Conservation (phyloP, 805 yeast genomes). For the Metschnikowia baotianmanensis region DNA sequence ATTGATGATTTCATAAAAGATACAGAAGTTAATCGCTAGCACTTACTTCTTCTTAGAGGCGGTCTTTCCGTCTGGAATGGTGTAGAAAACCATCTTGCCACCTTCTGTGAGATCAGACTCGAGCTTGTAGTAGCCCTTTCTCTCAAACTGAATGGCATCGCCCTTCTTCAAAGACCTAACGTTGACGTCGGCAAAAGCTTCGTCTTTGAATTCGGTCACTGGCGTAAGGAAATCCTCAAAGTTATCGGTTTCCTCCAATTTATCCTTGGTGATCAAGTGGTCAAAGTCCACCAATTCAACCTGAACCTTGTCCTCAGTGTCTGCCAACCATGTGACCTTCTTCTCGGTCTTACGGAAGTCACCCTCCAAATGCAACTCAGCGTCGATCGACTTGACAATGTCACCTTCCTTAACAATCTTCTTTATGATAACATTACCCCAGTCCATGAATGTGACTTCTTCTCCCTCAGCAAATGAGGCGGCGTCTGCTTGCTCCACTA, state of each 20-base stretch:
- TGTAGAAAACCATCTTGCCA: constrained; percentile 73
- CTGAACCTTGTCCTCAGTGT: constrained; percentile 64
- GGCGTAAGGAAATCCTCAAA: constrained; percentile 90
- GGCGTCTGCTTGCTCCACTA: constrained; percentile 87
- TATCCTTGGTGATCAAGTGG: constrained; percentile 92
- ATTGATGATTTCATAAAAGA: no score
- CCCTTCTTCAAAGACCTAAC: constrained; percentile 75
- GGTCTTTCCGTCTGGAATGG: constrained; percentile 92
- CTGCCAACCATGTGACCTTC: constrained; percentile 93
- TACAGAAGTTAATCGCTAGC: not conserved
- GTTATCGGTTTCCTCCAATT: constrained; percentile 90
- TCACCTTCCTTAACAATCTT: constrained; percentile 63
- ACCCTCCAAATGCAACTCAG: constrained; percentile 85
- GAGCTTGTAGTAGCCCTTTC: constrained; percentile 92
- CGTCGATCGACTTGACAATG: constrained; percentile 61
- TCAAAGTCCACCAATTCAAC: constrained; percentile 89
- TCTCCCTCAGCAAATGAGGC: constrained; percentile 68
- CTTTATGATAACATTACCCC: constrained; percentile 91
- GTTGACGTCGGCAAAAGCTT: constrained; percentile 79
- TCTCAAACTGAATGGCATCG: constrained; percentile 89
- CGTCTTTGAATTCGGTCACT: constrained; percentile 76
- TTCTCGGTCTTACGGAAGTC: constrained; percentile 95
- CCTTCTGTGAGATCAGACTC: constrained; percentile 60
- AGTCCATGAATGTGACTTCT: constrained; percentile 97
- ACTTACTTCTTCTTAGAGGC: constrained; percentile 35